Conservation (phyloP, 2,329 filamentous ascomycete species). For the Calonectria hawksworthii region DNA sequence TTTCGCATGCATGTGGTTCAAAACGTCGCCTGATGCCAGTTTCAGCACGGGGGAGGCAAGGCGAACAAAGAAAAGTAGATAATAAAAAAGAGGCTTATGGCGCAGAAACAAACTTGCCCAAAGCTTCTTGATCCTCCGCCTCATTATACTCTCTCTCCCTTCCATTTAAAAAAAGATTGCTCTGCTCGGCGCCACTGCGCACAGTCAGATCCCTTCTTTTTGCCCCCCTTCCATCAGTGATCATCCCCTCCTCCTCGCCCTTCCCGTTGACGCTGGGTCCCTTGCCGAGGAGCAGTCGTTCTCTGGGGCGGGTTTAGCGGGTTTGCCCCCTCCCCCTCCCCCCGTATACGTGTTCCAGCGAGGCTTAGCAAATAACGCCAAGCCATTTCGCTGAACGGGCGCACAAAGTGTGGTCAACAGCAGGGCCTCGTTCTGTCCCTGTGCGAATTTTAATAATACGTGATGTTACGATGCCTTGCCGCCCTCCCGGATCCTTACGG, state of each 20-base stretch:
- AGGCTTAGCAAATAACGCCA: constrained; percentile 41
- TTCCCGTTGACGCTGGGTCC: not conserved
- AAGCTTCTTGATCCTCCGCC: not conserved
- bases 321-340: not conserved
- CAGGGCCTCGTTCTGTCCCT: not conserved
- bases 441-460: not conserved
- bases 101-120: not conserved
- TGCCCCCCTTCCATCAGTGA: not conserved
- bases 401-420: not conserved
- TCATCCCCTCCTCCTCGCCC: not conserved
- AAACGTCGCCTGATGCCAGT: not conserved
- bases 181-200: not conserved
- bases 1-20: not conserved
- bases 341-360: constrained; percentile 34
- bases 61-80: not conserved
- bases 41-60: not conserved
- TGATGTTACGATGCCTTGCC: not conserved
- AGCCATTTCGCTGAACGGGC: not conserved
- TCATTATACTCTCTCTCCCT: not conserved
- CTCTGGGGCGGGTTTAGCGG: not conserved
- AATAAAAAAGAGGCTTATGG: not conserved
- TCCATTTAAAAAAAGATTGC: not conserved
- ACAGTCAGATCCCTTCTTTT: constrained; percentile 18
- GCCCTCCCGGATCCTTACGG: not conserved
- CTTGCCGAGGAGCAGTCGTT: not conserved